These are phyloP conservation scores for Metschnikowia picachoensis DNA, from an alignment of 805 yeast species.

Conservation along the genomic window DNA sequence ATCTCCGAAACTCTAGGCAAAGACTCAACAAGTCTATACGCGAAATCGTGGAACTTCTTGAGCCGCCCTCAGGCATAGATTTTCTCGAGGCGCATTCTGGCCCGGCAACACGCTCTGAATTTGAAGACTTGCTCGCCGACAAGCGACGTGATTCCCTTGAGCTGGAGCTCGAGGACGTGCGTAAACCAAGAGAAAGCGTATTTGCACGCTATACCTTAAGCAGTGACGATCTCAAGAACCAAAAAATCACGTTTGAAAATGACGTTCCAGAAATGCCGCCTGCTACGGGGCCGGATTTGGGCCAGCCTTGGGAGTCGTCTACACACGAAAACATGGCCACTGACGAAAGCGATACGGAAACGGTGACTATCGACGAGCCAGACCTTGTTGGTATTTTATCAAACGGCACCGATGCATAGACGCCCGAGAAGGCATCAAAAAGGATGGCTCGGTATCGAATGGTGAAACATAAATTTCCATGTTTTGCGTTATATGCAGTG, in stretches of 20 bases:
- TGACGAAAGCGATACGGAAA: conserved; percentile 17
- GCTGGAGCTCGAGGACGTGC: not conserved
- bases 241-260: conserved; percentile 2
- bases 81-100: conserved; percentile 4
- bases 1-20: conserved; percentile 15
- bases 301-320: not conserved
- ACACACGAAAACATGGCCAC: not conserved
- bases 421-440: not conserved
- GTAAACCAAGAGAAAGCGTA: conserved; percentile 4
- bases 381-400: conserved; percentile 1
- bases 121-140: conserved; percentile 12
- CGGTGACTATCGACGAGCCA: conserved; percentile 16
- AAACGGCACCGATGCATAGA: not conserved
- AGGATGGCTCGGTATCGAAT: too few relatives aligned
- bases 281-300: not conserved
- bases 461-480: too few relatives aligned
- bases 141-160: conserved; percentile 3
- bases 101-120: conserved; percentile 1
- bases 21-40: conserved; percentile 14
- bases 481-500: too few relatives aligned
- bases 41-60: conserved; percentile 16
- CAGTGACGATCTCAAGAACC: conserved; percentile 14
- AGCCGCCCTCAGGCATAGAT: conserved; percentile 13
- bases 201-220: conserved; percentile 15
- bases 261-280: not conserved